phyloP scores from a whole-genome alignment of 371 early-diverging fungal species.

The Batkoa obscura region DNA sequence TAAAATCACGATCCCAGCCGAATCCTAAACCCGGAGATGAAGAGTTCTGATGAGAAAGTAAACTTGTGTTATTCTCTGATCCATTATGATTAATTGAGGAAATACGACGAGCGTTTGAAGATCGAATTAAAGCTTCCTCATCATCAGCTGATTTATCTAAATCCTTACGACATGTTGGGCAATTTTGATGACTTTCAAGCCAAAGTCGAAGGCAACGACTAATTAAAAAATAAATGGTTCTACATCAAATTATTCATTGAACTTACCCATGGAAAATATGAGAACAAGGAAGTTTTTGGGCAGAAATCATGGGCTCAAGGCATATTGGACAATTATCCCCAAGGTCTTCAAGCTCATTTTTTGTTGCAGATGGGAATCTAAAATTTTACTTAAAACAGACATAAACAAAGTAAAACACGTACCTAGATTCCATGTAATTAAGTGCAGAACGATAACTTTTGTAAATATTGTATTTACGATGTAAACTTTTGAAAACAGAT shows the following conservation, averaged over 20 bases:
- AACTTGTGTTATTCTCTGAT: neutral
- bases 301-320: constrained; percentile 35
- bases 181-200: constrained; percentile 40
- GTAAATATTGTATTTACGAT: constrained; percentile 28
- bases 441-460: constrained; percentile 33
- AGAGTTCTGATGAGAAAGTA: neutral
- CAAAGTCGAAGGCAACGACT: constrained; percentile 39
- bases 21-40: neutral
- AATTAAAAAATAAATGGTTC: neutral
- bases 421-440: constrained; percentile 17
- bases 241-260: neutral
- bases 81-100: neutral
- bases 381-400: neutral
- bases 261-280: constrained; percentile 39
- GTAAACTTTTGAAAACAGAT: constrained; percentile 33
- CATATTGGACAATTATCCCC: constrained; percentile 47
- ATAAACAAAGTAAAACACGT: neutral
- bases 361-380: constrained; percentile 34
- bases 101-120: neutral
- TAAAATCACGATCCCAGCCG: neutral
- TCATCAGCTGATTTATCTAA: constrained; percentile 8
- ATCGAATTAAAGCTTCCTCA: neutral
- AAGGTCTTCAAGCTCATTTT: constrained; percentile 22
- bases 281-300: constrained; percentile 35
- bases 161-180: constrained; percentile 38